A percentile compares a stretch with the other conserved stretches of the same genome.
These are phyloP conservation scores for Phytophthora ohioensis DNA, from an alignment of 352 stramenopile genomes.

Conservation along the genomic window DNA sequence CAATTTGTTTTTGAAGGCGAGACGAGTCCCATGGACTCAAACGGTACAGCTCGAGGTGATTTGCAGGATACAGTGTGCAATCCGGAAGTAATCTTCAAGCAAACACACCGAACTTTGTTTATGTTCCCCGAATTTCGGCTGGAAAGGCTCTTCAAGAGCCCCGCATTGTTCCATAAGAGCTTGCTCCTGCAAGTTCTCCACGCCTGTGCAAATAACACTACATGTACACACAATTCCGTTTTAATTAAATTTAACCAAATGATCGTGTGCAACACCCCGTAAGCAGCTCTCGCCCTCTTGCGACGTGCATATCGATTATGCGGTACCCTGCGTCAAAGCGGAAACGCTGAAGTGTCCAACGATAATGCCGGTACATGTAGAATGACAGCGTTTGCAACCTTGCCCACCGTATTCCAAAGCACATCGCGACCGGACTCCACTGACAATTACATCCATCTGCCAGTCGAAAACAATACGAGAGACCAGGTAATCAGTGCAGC, in stretches of 20 bases:
- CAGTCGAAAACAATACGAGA: too few species aligned
- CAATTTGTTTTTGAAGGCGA: constrained; percentile 3
- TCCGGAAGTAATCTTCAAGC: not conserved
- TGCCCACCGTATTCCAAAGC: not conserved
- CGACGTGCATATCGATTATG: constrained; percentile 14
- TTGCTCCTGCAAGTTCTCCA: too few species aligned
- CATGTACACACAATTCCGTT: not conserved
- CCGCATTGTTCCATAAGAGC: too few species aligned
- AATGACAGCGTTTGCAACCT: not conserved
- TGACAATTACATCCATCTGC: too few species aligned
- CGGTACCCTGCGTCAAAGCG: not conserved
- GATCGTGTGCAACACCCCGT: not conserved
- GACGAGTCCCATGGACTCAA: not conserved
- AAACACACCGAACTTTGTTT: constrained; percentile 7
- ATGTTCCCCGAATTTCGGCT: not conserved
- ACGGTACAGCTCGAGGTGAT: not conserved
- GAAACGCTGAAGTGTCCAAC: constrained; percentile 16
- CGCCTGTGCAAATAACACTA: not conserved
- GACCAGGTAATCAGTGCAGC: not conserved
- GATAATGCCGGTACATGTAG: constrained; percentile 6
- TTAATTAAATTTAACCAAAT: not conserved
- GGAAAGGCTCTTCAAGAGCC: too few species aligned
- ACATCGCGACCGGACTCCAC: not conserved
- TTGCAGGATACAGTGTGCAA: not conserved
- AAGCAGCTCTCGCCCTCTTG: not conserved